These are phyloP conservation scores for Stachybotrys chartarum DNA, from an alignment of 2,329 filamentous ascomycete species.

Conservation along the genomic window DNA sequence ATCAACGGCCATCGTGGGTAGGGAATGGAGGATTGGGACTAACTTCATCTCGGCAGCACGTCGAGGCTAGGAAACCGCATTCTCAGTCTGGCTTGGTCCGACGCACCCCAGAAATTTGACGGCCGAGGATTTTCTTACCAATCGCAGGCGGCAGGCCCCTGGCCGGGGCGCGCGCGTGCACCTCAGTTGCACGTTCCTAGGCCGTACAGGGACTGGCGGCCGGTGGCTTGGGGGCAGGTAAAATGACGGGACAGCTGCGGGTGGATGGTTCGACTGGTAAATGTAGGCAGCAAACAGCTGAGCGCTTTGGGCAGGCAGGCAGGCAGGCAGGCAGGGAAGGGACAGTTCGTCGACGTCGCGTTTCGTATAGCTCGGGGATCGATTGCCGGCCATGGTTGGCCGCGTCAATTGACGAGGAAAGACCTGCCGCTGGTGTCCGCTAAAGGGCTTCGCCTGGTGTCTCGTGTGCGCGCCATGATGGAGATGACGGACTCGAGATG, in stretches of 20 bases:
- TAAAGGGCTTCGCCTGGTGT: neutral
- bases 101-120: neutral
- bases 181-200: neutral
- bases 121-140: neutral
- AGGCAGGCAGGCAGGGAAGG: too few species aligned
- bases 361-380: too few species aligned
- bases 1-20: neutral
- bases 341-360: too few species aligned
- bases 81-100: neutral
- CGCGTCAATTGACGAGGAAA: too few species aligned
- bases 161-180: too few species aligned
- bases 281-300: too few species aligned
- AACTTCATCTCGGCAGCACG: too few species aligned
- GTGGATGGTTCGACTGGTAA: too few species aligned
- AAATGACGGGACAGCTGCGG: neutral
- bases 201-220: neutral
- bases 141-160: neutral
- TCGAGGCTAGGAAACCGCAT: too few species aligned
- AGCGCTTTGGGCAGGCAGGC: too few species aligned
- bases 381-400: too few species aligned
- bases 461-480: neutral
- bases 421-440: too few species aligned
- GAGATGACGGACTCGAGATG: neutral
- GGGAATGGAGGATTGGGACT: neutral
- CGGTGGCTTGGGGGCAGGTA: neutral